Evolutionary conservation across 2,329 filamentous ascomycete species (phyloP), one percentile per base, ranked within the genome.

Genomic region (Claviceps digitariae): DNA sequence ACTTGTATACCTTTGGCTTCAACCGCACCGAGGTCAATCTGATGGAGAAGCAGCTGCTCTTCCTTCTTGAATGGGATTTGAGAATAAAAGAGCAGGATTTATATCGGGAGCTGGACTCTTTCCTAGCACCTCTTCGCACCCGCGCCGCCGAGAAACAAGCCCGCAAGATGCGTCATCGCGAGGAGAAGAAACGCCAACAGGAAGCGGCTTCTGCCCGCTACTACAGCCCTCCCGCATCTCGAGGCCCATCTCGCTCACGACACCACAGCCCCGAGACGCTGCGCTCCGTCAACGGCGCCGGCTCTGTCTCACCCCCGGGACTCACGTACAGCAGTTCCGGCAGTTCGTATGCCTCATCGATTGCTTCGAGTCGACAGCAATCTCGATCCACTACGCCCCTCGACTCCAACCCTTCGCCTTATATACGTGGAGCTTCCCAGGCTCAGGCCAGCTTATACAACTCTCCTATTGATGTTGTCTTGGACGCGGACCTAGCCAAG

Each of bases 11-110:
- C 64, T 98, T 97, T 64, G 87, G 90, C 62, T 97, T 98, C 77
- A 91, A 84, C 63, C 79, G 90, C 60, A 93, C 88, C 38, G 93
- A 98, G 73, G 93, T 98, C 63, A 98, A 98, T 75, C 78, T 97
- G 57, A 98, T 98, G 93, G 93, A 98, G 79, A 94, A 95, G 79
- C 93, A 98, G 72, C 79, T 98, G 31, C 84, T 98, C 51, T 93
- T 89, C 74, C 80, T 98, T 45, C 78, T 98, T 47, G 87, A 96
- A 67, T 98, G 90, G 89, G 89, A 98, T 60, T 81, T 95, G 56
- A 81, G 87, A 60, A 90, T 98, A 64, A 83, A 77, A 44, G 82
- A 90, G 64, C 78, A 90, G 53, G 90, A 97, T 63, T 83, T 98
- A 45, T 89, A 95, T 74, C 77, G 76, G 59, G 87, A 95, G 68